These are phyloP conservation scores for Corymbia calophylla DNA, from an alignment of 441 rosid genomes.

Conservation along the genomic window DNA sequence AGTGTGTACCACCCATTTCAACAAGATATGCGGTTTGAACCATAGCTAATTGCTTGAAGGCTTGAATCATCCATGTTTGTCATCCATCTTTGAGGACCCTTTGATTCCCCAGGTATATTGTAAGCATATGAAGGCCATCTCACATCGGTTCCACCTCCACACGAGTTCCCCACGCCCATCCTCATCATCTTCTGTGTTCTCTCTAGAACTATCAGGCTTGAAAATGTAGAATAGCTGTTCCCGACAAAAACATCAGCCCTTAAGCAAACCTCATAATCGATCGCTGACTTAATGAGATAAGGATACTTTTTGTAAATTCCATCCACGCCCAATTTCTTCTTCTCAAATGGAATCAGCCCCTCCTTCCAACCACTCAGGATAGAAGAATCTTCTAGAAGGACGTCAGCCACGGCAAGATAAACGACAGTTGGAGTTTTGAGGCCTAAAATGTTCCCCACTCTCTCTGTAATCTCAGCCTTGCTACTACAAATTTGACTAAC, in stretches of 20 bases:
- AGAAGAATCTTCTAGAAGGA: conserved; percentile 67
- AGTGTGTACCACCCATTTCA: conserved; percentile 11
- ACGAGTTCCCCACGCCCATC: conserved; percentile 47
- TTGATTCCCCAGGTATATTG: conserved; percentile 56
- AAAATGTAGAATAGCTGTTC: conserved; percentile 92
- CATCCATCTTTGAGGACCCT: conserved; percentile 73
- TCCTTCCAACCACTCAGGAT: conserved; percentile 61
- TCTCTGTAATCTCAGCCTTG: conserved; percentile 63
- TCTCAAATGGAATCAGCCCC: not conserved
- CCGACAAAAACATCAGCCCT: conserved; percentile 83
- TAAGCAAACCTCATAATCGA: conserved; percentile 89
- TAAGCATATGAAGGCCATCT: conserved; percentile 92
- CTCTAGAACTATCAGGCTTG: conserved; percentile 81
- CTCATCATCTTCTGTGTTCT: conserved; percentile 75
- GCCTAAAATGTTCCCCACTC: conserved; percentile 63
- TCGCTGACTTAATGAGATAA: conserved; percentile 83
- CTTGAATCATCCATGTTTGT: conserved; percentile 77
- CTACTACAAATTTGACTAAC: conserved; percentile 79
- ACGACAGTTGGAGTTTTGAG: conserved; percentile 40
- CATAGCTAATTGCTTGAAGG: conserved; percentile 80
- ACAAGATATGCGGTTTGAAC: conserved; percentile 63
- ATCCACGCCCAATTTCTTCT: conserved; percentile 63
- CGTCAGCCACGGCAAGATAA: conserved; percentile 87
- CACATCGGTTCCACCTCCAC: conserved; percentile 23
- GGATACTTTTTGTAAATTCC: conserved; percentile 63